A percentile compares a stretch with the other conserved stretches of the same genome.
These are phyloP conservation scores for Hygrocybe coccinea DNA, from an alignment of 768 basidiomycete genomes.

Conservation along the genomic window DNA sequence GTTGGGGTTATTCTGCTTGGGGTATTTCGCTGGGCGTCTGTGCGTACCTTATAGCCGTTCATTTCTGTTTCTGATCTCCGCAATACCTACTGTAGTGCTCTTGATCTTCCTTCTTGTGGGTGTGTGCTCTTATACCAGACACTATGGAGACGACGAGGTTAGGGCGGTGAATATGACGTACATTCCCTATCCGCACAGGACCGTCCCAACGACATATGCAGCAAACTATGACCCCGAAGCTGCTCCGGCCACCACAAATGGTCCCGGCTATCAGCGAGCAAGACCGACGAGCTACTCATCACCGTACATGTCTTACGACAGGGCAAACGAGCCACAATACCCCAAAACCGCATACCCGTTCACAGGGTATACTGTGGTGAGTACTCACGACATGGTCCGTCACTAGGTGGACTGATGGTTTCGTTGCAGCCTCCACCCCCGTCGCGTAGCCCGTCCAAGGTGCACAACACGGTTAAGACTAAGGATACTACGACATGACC, in stretches of 20 bases:
- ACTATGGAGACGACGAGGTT: neutral
- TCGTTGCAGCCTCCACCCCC: neutral
- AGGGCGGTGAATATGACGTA: neutral
- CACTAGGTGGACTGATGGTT: neutral
- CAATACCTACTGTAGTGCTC: neutral
- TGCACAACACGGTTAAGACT: neutral
- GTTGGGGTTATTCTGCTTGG: neutral
- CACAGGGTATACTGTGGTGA: conserved; percentile 6
- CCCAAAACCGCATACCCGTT: conserved; percentile 4
- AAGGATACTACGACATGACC: neutral
- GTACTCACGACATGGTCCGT: neutral
- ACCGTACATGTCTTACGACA: neutral
- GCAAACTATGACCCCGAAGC: neutral
- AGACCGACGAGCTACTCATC: conserved; percentile 1
- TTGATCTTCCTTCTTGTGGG: neutral
- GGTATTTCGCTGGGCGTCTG: neutral
- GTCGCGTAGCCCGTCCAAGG: neutral
- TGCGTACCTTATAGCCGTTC: neutral
- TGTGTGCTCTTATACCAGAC: neutral
- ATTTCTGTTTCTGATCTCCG: neutral
- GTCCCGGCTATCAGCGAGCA: neutral
- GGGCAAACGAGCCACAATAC: neutral
- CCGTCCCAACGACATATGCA: neutral
- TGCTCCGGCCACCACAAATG: neutral
- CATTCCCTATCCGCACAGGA: neutral